Conservation (phyloP, 805 yeast species). For the Nakazawaea populi region DNA sequence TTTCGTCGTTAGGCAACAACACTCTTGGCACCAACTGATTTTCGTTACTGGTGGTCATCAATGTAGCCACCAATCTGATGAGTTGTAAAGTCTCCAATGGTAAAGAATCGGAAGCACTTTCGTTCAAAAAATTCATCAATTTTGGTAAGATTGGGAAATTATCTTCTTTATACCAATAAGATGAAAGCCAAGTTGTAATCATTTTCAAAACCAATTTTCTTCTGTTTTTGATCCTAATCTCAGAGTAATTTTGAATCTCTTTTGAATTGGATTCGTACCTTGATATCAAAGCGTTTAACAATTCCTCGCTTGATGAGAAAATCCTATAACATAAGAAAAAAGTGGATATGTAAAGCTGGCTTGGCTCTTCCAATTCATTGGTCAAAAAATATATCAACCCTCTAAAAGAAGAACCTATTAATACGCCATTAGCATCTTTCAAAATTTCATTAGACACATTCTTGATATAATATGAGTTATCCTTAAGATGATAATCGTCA, state of each 20-base stretch:
- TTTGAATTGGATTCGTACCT: conserved; percentile 48
- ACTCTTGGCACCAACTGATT: conserved; percentile 47
- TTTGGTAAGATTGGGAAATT: conserved; percentile 65
- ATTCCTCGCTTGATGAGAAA: conserved; percentile 60
- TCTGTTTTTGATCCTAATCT: conserved; percentile 49
- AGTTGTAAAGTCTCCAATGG: conserved; percentile 63
- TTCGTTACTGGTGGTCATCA: conserved; percentile 40
- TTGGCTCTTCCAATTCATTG: conserved; percentile 51
- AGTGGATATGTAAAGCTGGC: conserved; percentile 63
- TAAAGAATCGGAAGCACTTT: conserved; percentile 52
- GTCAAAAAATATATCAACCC: conserved; percentile 63
- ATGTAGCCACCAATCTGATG: conserved; percentile 55
- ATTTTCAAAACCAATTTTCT: conserved; percentile 62
- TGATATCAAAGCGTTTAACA: conserved; percentile 60
- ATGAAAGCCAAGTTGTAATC: conserved; percentile 82
- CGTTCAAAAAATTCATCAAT: conserved; percentile 72
- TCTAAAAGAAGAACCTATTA: conserved; percentile 67
- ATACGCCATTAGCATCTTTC: conserved; percentile 42
- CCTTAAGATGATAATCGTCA: conserved; percentile 1
- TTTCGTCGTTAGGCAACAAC: conserved; percentile 4
- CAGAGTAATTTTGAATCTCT: conserved; percentile 32
- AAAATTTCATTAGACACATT: conserved; percentile 35
- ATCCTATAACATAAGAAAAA: conserved; percentile 73
- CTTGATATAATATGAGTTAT: conserved; percentile 9
- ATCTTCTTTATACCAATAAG: conserved; percentile 69